Evolutionary conservation across 345 rosid species (phyloP).

Genomic region (Cardiospermum halicacabum): DNA sequence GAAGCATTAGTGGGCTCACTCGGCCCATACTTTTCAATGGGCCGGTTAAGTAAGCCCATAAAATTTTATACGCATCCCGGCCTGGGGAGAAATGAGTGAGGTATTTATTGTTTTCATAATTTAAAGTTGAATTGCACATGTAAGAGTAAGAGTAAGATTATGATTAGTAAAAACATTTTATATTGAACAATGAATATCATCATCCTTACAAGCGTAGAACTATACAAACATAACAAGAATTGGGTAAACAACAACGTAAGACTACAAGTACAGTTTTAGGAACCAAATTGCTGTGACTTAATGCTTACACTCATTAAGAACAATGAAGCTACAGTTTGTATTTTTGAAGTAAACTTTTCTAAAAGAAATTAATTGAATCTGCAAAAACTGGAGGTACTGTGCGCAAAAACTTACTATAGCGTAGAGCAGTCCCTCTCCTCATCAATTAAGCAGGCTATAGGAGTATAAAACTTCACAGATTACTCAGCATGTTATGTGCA

Average conservation of each 20-base stretch:
- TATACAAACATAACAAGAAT: no score
- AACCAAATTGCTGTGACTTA: not conserved
- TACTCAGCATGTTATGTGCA: not conserved
- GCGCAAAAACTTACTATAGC: not conserved
- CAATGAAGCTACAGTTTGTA: not conserved
- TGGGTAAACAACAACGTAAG: no score
- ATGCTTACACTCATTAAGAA: not conserved
- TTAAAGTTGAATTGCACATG: no score
- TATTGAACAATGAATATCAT: no score
- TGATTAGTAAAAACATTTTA: no score
- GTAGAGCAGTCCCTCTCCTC: not conserved
- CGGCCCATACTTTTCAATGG: no score
- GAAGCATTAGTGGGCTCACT: no score
- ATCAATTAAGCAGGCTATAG: not conserved
- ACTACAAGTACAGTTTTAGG: not conserved
- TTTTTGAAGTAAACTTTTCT: not conserved
- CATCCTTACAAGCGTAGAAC: not conserved
- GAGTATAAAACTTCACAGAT: conserved; percentile 11
- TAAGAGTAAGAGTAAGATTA: no score
- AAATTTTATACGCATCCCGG: no score
- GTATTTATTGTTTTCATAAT: no score
- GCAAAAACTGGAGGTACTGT: not conserved
- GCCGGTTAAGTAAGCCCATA: no score
- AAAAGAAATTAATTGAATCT: not conserved
- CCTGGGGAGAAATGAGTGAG: no score